Percentiles rank a stretch among this genome's conserved stretches.
Conservation (phyloP, 345 rosid genomes). For the Microthlaspi erraticum region DNA sequence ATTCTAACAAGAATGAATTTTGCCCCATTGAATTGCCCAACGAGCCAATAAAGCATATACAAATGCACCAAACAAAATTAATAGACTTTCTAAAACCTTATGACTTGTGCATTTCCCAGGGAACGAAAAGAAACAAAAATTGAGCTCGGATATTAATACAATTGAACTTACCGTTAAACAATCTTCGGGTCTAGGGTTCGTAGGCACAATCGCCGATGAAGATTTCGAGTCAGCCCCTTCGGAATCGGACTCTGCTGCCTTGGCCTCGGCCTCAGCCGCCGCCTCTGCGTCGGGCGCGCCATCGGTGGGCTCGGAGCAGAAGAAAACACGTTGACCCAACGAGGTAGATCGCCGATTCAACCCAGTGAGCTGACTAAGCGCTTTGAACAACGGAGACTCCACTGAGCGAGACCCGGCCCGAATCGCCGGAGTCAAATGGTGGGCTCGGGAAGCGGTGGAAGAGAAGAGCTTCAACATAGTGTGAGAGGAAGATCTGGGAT, state of each 20-base stretch:
- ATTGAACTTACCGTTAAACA: conserved; percentile 70
- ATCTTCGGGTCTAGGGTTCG: conserved; percentile 84
- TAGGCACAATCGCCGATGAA: conserved; percentile 82
- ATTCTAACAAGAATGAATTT: conserved; percentile 1
- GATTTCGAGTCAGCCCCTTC: conserved; percentile 58
- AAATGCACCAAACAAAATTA: background rate
- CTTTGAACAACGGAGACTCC: conserved; percentile 49
- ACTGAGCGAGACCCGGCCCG: conserved; percentile 43
- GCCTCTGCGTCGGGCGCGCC: conserved; percentile 45
- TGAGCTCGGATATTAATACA: conserved; percentile 11
- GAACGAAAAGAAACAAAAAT: background rate
- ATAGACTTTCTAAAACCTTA: background rate
- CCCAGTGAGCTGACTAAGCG: conserved; percentile 55
- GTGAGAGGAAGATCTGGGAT: conserved; percentile 16
- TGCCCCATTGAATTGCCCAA: background rate
- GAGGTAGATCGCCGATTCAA: conserved; percentile 45
- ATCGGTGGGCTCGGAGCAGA: conserved; percentile 73
- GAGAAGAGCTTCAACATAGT: conserved; percentile 74
- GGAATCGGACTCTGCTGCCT: conserved; percentile 52
- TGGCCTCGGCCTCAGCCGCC: conserved; percentile 55
- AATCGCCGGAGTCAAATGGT: conserved; percentile 47
- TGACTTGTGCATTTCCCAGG: background rate
- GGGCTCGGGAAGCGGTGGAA: conserved; percentile 47
- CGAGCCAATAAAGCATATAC: background rate
- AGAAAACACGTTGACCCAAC: conserved; percentile 58